Evolutionary conservation across 352 stramenopile genomes (phyloP), one percentile per base, ranked within the genome.

Genomic region (Phytophthora macrochlamydospora): DNA sequence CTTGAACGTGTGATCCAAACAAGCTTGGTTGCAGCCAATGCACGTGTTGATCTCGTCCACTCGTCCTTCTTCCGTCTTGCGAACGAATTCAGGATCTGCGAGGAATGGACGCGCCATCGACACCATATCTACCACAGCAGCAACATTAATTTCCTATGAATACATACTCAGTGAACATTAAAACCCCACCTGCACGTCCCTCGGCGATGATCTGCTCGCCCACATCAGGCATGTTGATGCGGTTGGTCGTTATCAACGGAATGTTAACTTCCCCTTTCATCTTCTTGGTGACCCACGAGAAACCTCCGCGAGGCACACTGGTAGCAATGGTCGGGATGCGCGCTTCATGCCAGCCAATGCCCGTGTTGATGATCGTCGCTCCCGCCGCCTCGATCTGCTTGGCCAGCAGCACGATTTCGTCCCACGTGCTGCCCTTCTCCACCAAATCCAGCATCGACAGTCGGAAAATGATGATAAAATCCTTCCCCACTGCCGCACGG

Each of bases 391-490:
- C 91, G 51, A 99, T 90, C 28, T 79, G 67, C 65, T 97, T 83
- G 7, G 97, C 96, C 44, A 99, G 81, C 50, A 83, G 62, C 13
- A 98, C 88, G 51, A 98, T 94, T 63, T 98, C 92, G 31, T 90
- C 83, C 82, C 84, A 94, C 35, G 87, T 75, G 37, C 77, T 89
- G 44, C 83, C 84, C 7, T 97, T 93, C 88, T 98, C 87, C 0
- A 99, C 90, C 35, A 99, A 73, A 81, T 99, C 97, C 38, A 99
- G 81, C 88, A 99, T 98, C 30, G 87, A 97, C 37, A 99, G 74
- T 6, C 96, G 87, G 78, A 98, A 99, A 67, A 99, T 98, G 66
- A 99, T 97, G 59, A 99, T 98, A 63, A 99, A 99, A 67, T 98
- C 93, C 14, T 83, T 63, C 9, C 94, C 94, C 18, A 97, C 89